phyloP scores from a whole-genome alignment of 2,329 filamentous ascomycete species.

The Penicillium hesseltinei region DNA sequence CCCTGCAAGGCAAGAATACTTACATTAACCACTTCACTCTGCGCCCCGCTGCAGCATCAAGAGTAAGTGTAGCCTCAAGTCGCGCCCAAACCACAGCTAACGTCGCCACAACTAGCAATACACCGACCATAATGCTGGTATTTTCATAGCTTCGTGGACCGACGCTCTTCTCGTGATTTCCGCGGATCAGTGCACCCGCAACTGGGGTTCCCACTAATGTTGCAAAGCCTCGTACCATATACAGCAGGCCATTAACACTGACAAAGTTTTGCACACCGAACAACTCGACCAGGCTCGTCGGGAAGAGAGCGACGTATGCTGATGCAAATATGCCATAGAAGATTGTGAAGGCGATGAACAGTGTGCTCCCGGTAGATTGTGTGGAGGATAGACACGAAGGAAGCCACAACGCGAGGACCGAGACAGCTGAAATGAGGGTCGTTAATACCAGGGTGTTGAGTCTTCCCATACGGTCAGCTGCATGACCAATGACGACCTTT shows the following conservation, averaged over 20 bases:
- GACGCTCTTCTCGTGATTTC: slow-evolving; percentile 6
- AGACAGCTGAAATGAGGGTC: slow-evolving; percentile 29
- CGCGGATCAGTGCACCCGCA: slow-evolving; percentile 30
- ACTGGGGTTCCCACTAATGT: slow-evolving; percentile 41
- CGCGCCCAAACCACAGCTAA: slow-evolving; percentile 28
- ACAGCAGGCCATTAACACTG: slow-evolving; percentile 41
- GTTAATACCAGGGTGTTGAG: slow-evolving; percentile 40
- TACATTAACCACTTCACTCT: slow-evolving; percentile 21
- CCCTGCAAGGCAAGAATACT: neutral
- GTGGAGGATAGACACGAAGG: slow-evolving; percentile 18
- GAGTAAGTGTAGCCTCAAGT: slow-evolving; percentile 21
- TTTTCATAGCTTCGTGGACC: slow-evolving; percentile 22
- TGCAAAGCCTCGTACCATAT: slow-evolving; percentile 41
- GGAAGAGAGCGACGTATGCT: slow-evolving; percentile 42
- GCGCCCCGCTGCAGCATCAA: slow-evolving; percentile 9
- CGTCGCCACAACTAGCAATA: slow-evolving; percentile 23
- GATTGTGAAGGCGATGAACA: slow-evolving; percentile 34
- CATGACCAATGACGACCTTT: slow-evolving; percentile 39
- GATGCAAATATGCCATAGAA: slow-evolving; percentile 40
- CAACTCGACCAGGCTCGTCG: slow-evolving; percentile 39
- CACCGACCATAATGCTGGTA: slow-evolving; percentile 27
- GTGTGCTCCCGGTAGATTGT: slow-evolving; percentile 13
- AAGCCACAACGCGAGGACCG: slow-evolving; percentile 29
- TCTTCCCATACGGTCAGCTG: slow-evolving; percentile 40
- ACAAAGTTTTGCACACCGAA: slow-evolving; percentile 42